These are phyloP conservation scores for Suillus placidus DNA, from an alignment of 768 basidiomycete species.

Conservation along the genomic window DNA sequence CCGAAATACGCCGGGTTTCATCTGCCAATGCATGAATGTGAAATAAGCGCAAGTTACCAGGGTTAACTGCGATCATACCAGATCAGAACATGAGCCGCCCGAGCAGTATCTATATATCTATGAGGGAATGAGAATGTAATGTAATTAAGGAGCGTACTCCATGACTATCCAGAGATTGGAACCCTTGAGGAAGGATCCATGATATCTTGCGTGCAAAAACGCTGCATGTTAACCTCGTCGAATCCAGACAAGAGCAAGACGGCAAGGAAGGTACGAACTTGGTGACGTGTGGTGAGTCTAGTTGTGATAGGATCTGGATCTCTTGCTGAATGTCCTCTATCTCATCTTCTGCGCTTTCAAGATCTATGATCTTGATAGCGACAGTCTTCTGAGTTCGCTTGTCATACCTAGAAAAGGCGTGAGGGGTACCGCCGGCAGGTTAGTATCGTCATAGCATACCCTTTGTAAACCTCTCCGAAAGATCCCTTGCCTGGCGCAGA, in stretches of 20 bases:
- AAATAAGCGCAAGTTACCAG: slow-evolving; percentile 7
- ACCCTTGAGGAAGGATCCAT: slow-evolving; percentile 94
- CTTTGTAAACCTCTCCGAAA: slow-evolving; percentile 99
- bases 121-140: slow-evolving; percentile 14
- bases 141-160: slow-evolving; percentile 61
- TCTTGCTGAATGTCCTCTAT: slow-evolving; percentile 99
- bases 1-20: slow-evolving; percentile 97
- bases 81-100: slow-evolving; percentile 95
- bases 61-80: slow-evolving; percentile 55
- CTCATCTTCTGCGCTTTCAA: slow-evolving; percentile 99
- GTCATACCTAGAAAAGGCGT: slow-evolving; percentile 67
- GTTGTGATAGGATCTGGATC: slow-evolving; percentile 94
- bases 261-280: slow-evolving; percentile 60
- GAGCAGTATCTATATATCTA: slow-evolving; percentile 78
- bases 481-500: slow-evolving; percentile 84
- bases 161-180: slow-evolving; percentile 99
- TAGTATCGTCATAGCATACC: slow-evolving; percentile 48
- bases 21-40: slow-evolving; percentile 49
- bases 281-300: slow-evolving; percentile 95
- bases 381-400: slow-evolving; percentile 95
- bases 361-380: slow-evolving; percentile 99
- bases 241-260: slow-evolving; percentile 27
- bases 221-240: slow-evolving; percentile 34
- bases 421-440: slow-evolving; percentile 7
- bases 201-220: slow-evolving; percentile 62